Conservation (phyloP, 208 protist species). For the Trypanosoma mega region DNA sequence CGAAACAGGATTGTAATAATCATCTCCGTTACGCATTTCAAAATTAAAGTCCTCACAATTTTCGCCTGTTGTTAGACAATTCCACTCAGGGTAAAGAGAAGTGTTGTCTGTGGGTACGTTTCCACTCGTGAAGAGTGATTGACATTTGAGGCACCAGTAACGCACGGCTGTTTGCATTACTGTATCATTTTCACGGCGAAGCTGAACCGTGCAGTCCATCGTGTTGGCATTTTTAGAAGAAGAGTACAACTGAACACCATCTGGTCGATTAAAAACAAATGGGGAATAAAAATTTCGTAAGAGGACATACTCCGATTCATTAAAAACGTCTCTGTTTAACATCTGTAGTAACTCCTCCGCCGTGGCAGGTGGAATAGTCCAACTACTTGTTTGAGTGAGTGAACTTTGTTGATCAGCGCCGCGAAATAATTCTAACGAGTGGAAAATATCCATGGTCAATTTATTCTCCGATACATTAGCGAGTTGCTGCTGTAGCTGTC, state of each 20-base stretch:
- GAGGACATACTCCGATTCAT: not conserved
- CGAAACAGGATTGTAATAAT: slow-evolving; percentile 8
- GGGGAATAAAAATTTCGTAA: slow-evolving; percentile 47
- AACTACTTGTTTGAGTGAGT: slow-evolving; percentile 30
- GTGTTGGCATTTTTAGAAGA: slow-evolving; percentile 27
- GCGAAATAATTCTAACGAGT: slow-evolving; percentile 34
- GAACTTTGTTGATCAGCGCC: slow-evolving; percentile 12
- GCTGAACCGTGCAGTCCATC: slow-evolving; percentile 51
- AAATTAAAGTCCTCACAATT: slow-evolving; percentile 45
- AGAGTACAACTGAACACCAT: slow-evolving; percentile 22
- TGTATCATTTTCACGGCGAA: slow-evolving; percentile 39
- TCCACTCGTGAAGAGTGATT: slow-evolving; percentile 61
- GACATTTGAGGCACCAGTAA: slow-evolving; percentile 74
- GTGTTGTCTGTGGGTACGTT: slow-evolving; percentile 41
- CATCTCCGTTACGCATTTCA: slow-evolving; percentile 30
- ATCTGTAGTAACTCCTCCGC: slow-evolving; percentile 35
- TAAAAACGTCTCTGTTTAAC: slow-evolving; percentile 22
- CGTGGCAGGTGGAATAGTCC: slow-evolving; percentile 35
- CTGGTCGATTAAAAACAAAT: slow-evolving; percentile 55
- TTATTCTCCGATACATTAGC: slow-evolving; percentile 25
- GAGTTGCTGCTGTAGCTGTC: slow-evolving; percentile 27
- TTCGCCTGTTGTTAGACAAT: slow-evolving; percentile 38
- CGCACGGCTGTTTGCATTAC: slow-evolving; percentile 31
- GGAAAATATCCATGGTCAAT: slow-evolving; percentile 33
- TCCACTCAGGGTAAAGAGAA: slow-evolving; percentile 43